A percentile compares a stretch with the other conserved stretches of the same genome.
Evolutionary conservation across 2,329 filamentous ascomycete genomes (phyloP).

Genomic region (Piedraia hortae): DNA sequence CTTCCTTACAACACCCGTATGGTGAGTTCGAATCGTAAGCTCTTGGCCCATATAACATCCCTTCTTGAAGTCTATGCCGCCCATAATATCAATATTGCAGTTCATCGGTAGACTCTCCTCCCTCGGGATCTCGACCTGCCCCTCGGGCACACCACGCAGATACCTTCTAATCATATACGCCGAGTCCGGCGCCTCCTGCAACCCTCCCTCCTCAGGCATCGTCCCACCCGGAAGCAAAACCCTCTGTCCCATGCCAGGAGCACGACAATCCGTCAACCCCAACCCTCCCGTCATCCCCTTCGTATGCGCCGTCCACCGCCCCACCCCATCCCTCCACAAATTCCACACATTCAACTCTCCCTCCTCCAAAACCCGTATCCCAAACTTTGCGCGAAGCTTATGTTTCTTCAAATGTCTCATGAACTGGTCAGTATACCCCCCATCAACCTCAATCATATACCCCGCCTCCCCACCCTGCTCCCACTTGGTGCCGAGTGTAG

Average conservation of each 20-base stretch:
- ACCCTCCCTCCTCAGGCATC: conserved; percentile 6
- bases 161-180: conserved; percentile 55
- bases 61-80: conserved; percentile 75
- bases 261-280: conserved; percentile 14
- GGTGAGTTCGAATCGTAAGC: conserved; percentile 80
- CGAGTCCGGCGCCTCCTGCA: conserved; percentile 13
- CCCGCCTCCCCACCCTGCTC: conserved; percentile 15
- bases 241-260: conserved; percentile 13
- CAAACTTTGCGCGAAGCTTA: conserved; percentile 58
- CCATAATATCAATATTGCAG: conserved; percentile 64
- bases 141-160: conserved; percentile 58
- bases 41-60: conserved; percentile 96
- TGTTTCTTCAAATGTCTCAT: conserved; percentile 55
- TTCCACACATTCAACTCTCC: conserved; percentile 45
- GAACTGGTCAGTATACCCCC: conserved; percentile 31
- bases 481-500: conserved; percentile 17
- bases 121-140: conserved; percentile 45
- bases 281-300: conserved; percentile 9
- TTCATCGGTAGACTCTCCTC: conserved; percentile 60
- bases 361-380: conserved; percentile 34
- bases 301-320: conserved; percentile 12
- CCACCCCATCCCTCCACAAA: conserved; percentile 36
- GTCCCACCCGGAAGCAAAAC: conserved; percentile 10
- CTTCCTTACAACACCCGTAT: conserved; percentile 81
- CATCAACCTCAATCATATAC: conserved; percentile 66